phyloP scores from a whole-genome alignment of 495 filamentous ascomycete genomes.

The Hypoxylon lenormandii region DNA sequence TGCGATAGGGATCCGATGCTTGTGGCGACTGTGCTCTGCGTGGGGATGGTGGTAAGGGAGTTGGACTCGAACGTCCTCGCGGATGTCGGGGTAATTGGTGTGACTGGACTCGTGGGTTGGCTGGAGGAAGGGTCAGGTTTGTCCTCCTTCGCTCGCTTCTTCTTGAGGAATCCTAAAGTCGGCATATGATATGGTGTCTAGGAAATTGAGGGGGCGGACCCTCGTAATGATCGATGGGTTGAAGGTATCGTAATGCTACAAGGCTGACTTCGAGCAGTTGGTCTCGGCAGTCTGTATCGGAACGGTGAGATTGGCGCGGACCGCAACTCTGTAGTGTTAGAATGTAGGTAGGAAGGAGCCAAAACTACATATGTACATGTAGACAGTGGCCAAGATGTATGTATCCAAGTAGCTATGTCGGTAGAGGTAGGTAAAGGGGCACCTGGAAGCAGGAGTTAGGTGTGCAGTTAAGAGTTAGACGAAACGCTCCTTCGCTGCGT shows the following conservation, averaged over 20 bases:
- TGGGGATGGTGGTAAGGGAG: slow-evolving; percentile 50
- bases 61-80: slow-evolving; percentile 62
- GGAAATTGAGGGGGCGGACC: slow-evolving; percentile 35
- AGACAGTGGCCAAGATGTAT: background rate
- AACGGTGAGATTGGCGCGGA: slow-evolving; percentile 6
- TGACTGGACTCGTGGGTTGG: slow-evolving; percentile 72
- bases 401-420: background rate
- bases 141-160: slow-evolving; percentile 90
- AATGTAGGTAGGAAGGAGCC: slow-evolving; percentile 9
- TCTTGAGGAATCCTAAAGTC: slow-evolving; percentile 89
- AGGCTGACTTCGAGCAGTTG: slow-evolving; percentile 7
- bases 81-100: slow-evolving; percentile 58
- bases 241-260: slow-evolving; percentile 27
- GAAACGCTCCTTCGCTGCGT: slow-evolving; percentile 29
- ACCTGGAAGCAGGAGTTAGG: slow-evolving; percentile 5
- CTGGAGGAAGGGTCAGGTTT: slow-evolving; percentile 68
- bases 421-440: slow-evolving; percentile 9
- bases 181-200: slow-evolving; percentile 68
- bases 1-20: slow-evolving; percentile 48
- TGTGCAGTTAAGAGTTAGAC: slow-evolving; percentile 16
- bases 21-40: slow-evolving; percentile 55
- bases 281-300: slow-evolving; percentile 13
- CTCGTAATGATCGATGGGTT: slow-evolving; percentile 25
- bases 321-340: slow-evolving; percentile 12
- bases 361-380: slow-evolving; percentile 12